Evolutionary conservation across 176 grass and related monocot genomes (phyloP), one percentile per base, ranked within the genome.

Genomic region (Hsuehochloa calcarea): DNA sequence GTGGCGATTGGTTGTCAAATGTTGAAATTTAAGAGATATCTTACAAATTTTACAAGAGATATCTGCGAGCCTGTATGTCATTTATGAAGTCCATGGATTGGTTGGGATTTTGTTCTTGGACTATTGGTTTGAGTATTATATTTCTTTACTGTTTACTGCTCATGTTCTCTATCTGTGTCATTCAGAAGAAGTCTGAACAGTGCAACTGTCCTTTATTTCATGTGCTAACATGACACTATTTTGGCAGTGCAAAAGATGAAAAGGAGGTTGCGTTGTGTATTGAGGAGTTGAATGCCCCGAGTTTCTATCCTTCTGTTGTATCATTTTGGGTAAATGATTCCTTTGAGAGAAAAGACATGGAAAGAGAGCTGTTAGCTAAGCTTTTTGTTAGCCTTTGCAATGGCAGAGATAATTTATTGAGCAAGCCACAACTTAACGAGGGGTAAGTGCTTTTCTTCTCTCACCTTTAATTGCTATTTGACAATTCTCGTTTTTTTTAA

Each of bases 241-340:
- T 93, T 75, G 54, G 31, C 89, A 98, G 96, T 82, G 93, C 91
- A 59, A 93, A 92, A 75, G 96, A 98, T 74, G 91, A 95, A 87
- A 75, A 88, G 74, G 96, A 99, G 76, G 86, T 99, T 83, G 86
- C 70, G 39, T 85, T 94, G 55, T 99, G 97, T 83, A 92, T 99
- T 75, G 93, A 96, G 79, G 97, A 99, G 78, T 77, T 99, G 90
- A 96, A 96, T 79, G 88, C 90, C 82, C 97, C 93, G 44, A 71
- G 54, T 85, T 99, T 92, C 70, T 94, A 96, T 87, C 93, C 88
- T 63, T 75, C 77, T 29, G 78, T 96, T 17, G 90, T 99, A 82
- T 96, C 97, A 55, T 79, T 95, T 37, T 99, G 97, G 97, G 68
- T 99, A 84, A 96, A 85, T 46, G 89, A 99, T 71, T 99, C 97